Evolutionary conservation across 2,329 filamentous ascomycete genomes (phyloP), one percentile per base, ranked within the genome.

Genomic region (Mycogone perniciosa): DNA sequence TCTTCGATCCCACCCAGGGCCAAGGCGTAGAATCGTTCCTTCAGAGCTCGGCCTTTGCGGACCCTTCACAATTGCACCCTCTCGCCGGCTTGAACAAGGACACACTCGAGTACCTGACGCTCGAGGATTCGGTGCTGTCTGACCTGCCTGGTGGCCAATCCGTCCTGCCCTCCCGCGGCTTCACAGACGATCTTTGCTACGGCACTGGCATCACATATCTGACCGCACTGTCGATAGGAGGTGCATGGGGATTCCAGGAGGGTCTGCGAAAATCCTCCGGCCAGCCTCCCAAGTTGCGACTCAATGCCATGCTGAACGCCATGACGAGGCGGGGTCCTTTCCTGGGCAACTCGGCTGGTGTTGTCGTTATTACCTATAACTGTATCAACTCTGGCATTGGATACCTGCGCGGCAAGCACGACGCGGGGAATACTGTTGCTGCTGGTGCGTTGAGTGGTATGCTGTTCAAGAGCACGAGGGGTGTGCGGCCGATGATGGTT

Each of bases 111-210:
- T 99, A 99, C 71, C 81, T 99, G 58, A 85, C 86, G 29, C 85
- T 99, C 64, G 93, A 99, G 72, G 95, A 99, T 67, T 88, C 89
- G 45, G 82, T 85, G 30, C 82, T 96, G 52, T 90, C 89, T 55
- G 85, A 95, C 63, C 80, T 95, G 20, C 90, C 91, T 44, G 91
- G 90, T 64, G 80, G 84, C 53, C 87, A 88, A 67, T 95, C 92
- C 40, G 86, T 91, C 49, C 81, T 99, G 49, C 93, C 95, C 40
- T 96, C 91, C 51, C 86, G 93, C 68, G 93, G 93, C 67, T 99
- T 95, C 84, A 95, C 91, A 54, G 93, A 99, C 67, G 93, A 99
- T 69, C 82, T 99, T 54, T 97, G 93, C 74, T 99, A 99, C 69
- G 93, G 95, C 64, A 95, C 93, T 26, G 93, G 93, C 62, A 85